A percentile compares a stretch with the other conserved stretches of the same genome.
Evolutionary conservation across 208 protist species (phyloP).

Genomic region (Trypanosomatidae sp.): DNA sequence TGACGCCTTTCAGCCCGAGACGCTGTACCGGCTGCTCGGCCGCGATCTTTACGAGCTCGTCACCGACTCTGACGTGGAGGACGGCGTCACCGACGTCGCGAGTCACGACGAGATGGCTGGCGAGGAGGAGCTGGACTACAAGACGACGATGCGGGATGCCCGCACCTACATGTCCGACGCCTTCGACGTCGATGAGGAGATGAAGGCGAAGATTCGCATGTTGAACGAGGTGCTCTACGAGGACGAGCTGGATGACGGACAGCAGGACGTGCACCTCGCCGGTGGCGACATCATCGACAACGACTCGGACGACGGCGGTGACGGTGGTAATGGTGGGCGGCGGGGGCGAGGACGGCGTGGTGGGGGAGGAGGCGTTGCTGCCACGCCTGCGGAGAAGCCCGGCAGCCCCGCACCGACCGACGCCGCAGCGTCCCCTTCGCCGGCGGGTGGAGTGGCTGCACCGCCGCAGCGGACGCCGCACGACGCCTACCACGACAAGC

Average conservation of each 20-base stretch:
- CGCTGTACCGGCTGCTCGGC: slow-evolving; percentile 41
- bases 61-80: slow-evolving; percentile 45
- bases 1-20: slow-evolving; percentile 23
- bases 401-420: no score
- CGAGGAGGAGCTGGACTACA: slow-evolving; percentile 23
- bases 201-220: slow-evolving; percentile 83
- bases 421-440: no score
- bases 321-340: background rate
- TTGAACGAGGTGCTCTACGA: slow-evolving; percentile 90
- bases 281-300: slow-evolving; percentile 36
- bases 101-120: slow-evolving; percentile 7
- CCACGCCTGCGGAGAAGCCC: no score
- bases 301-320: slow-evolving; percentile 18
- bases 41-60: slow-evolving; percentile 53
- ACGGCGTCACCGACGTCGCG: slow-evolving; percentile 21
- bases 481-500: slow-evolving; percentile 80
- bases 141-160: slow-evolving; percentile 22
- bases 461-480: slow-evolving; percentile 25
- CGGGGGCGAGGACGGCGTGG: slow-evolving; percentile 8
- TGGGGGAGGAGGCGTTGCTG: background rate
- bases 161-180: slow-evolving; percentile 32
- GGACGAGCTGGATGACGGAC: slow-evolving; percentile 84
- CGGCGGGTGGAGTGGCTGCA: background rate
- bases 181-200: slow-evolving; percentile 74
- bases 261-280: slow-evolving; percentile 38